Evolutionary conservation across 768 basidiomycete genomes (phyloP).

Genomic region (Solioccasus polychromus): DNA sequence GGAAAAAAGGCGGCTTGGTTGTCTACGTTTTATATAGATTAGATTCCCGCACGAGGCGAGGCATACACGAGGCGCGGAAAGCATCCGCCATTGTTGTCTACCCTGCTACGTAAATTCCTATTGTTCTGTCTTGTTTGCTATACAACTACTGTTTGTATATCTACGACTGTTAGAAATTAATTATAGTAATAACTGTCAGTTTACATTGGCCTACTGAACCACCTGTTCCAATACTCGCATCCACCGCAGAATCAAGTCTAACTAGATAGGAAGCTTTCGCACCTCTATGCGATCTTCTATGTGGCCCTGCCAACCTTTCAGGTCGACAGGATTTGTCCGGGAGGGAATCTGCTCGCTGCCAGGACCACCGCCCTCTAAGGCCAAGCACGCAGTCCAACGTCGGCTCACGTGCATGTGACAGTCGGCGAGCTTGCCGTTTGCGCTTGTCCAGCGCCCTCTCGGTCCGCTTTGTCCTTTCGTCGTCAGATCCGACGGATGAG

Average conservation of each 20-base stretch:
- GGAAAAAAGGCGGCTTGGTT: slow-evolving; percentile 27
- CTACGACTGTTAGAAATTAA: background rate
- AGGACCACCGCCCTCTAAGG: slow-evolving; percentile 31
- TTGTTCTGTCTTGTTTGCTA: slow-evolving; percentile 7
- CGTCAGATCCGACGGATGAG: slow-evolving; percentile 13
- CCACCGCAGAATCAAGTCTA: background rate
- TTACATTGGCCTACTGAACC: too few relatives aligned
- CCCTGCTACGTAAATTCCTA: background rate
- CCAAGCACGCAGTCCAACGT: slow-evolving; percentile 77
- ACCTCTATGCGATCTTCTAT: slow-evolving; percentile 84
- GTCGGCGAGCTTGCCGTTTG: slow-evolving; percentile 49
- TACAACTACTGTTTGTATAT: slow-evolving; percentile 2
- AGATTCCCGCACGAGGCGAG: slow-evolving; percentile 45
- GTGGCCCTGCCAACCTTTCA: slow-evolving; percentile 74
- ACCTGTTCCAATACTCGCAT: background rate
- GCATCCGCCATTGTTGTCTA: slow-evolving; percentile 14
- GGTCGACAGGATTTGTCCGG: slow-evolving; percentile 52
- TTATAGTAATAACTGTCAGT: too few relatives aligned
- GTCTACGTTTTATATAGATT: slow-evolving; percentile 56
- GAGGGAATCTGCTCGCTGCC: slow-evolving; percentile 7
- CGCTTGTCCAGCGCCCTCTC: slow-evolving; percentile 53
- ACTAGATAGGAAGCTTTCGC: slow-evolving; percentile 7
- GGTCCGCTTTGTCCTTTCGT: slow-evolving; percentile 40
- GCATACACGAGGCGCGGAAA: slow-evolving; percentile 50
- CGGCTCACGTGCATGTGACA: slow-evolving; percentile 64